Base-by-base conservation (phyloP, 768 basidiomycete genomes). In the Pleurotus ostreatus region DNA sequence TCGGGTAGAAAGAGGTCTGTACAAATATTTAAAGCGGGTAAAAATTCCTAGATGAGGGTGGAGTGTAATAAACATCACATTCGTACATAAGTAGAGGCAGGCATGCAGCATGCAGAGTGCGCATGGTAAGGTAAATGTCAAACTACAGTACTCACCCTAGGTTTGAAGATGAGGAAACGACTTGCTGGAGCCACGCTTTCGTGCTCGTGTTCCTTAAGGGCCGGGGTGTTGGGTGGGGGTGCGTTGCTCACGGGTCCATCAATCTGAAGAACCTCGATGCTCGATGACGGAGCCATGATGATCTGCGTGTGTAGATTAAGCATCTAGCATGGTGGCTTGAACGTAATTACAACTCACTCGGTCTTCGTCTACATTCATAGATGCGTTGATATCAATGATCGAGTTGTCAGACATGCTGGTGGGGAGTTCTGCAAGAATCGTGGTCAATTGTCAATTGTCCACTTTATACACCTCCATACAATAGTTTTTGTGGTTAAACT, bases 81-180 rank as follows among this genome's bases (percentile, higher is more conserved):
- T 18, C 11, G 44, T 23, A 45, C 16, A 48, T 23, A 22, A 48
- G 47, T n/a, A 18, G 23, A 8, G 47, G 8, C 9, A 8, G 23
- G 13, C n/a, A 25, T 23, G 47, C 22, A 13, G 44, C 26, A 48
- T 25, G 51, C 51, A 3, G 51, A 40, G 12, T n/a, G 20, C 51
- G 39, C 51, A 53, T 53, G 51, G 20, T n/a, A 12, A 38, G 23
- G 37, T 39, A 40, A 23, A n/a, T 23, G 18, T 22, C 13, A 43
- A 30, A 37, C 38, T 16, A 53, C 51, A 37, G 39, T 41, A 53
- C 51, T 53, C 39, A 53, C 51, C 51, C 51, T 53, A 20, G 51
- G 51, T 23, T 22, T 16, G 51, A 38, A 25, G 23, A 53, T 15
- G 39, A 30, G 38, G 25, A 53, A 53, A 43, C 18, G 51, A 25